Percentiles rank a stretch among this genome's conserved stretches.
Evolutionary conservation across 805 yeast species (phyloP).

Genomic region (Nakazawaea holstii): DNA sequence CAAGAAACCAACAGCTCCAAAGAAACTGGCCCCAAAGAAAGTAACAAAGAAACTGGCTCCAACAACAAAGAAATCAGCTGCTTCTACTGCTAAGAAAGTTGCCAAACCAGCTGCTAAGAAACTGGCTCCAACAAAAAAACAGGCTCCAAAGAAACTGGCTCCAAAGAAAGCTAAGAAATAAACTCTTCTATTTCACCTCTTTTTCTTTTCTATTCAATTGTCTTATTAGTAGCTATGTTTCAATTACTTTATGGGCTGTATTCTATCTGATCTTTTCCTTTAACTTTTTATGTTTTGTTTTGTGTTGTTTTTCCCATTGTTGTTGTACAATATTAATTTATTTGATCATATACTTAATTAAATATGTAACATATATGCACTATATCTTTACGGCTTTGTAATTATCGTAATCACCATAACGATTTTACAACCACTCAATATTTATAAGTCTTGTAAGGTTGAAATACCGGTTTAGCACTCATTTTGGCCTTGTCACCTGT

Average conservation of each 20-base stretch:
- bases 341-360: too few species aligned
- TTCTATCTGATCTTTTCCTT: not conserved
- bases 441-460: conserved; percentile 24
- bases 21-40: conserved; percentile 15
- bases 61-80: conserved; percentile 22
- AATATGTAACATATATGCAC: too few species aligned
- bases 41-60: conserved; percentile 22
- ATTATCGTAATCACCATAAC: not conserved
- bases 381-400: too few species aligned
- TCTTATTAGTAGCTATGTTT: conserved; percentile 10
- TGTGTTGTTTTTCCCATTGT: conserved; percentile 1
- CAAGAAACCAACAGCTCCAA: conserved; percentile 27
- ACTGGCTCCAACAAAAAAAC: conserved; percentile 18
- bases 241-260: not conserved
- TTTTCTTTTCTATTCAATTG: conserved; percentile 6
- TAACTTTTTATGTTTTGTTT: not conserved
- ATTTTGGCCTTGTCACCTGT: conserved; percentile 52
- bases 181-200: not conserved
- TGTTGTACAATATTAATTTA: not conserved
- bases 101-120: conserved; percentile 23
- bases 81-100: conserved; percentile 27
- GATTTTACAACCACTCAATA: not conserved
- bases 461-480: conserved; percentile 29
- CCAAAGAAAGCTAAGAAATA: conserved; percentile 22
- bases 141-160: conserved; percentile 24